phyloP scores from a whole-genome alignment of 2,329 filamentous ascomycete genomes.

The Pyrenochaeta sp. region DNA sequence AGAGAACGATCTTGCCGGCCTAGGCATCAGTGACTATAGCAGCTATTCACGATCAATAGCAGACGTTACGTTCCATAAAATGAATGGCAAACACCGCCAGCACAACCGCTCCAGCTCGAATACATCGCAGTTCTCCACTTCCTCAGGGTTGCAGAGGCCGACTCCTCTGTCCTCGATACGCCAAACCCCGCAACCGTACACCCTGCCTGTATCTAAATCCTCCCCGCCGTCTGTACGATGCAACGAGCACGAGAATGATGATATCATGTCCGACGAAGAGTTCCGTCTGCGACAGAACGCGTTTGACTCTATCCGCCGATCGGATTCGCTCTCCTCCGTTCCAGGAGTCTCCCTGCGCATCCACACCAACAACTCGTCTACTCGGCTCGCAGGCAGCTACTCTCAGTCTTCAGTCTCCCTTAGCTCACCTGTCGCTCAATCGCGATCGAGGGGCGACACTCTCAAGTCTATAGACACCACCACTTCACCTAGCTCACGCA shows the following conservation, averaged over 20 bases:
- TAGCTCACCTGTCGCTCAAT: conserved; percentile 51
- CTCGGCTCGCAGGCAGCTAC: conserved; percentile 57
- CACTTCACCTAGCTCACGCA: conserved; percentile 61
- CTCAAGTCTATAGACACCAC: conserved; percentile 58
- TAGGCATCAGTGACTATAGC: conserved; percentile 63
- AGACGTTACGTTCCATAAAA: conserved; percentile 55
- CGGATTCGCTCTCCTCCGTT: conserved; percentile 56
- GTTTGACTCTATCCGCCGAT: conserved; percentile 51
- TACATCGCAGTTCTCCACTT: conserved; percentile 62
- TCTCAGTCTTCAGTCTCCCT: conserved; percentile 64
- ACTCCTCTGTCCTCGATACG: conserved; percentile 64
- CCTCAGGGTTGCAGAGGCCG: conserved; percentile 58
- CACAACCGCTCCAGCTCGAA: conserved; percentile 64
- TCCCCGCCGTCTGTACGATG: conserved; percentile 59
- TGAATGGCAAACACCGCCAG: conserved; percentile 47
- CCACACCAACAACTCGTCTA: conserved; percentile 51
- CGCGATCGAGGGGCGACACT: conserved; percentile 60
- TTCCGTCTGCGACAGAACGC: conserved; percentile 50
- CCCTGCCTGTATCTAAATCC: conserved; percentile 60
- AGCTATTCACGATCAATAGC: conserved; percentile 51
- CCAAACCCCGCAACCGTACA: conserved; percentile 63
- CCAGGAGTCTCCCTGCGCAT: conserved; percentile 49
- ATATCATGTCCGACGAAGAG: conserved; percentile 58
- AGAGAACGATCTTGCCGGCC: conserved; percentile 63
- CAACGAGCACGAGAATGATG: conserved; percentile 54